A percentile compares a stretch with the other conserved stretches of the same genome.
Conservation (phyloP, 2,329 filamentous ascomycete species). For the Furcasterigmium furcatum region DNA sequence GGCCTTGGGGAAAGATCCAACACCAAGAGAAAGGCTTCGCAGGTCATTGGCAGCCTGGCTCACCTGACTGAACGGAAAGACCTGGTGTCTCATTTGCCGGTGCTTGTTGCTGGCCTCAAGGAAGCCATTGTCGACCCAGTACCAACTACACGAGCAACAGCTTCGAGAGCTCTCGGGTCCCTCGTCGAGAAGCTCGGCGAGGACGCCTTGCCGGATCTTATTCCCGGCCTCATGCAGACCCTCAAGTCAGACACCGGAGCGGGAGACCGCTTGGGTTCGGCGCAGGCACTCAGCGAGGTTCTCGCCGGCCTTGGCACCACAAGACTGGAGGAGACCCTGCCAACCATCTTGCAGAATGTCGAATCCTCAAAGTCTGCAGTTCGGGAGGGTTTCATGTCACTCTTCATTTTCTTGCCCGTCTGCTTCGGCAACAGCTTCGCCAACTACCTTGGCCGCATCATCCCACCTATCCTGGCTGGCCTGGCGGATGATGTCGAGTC, state of each 20-base stretch:
- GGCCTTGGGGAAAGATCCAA: constrained; percentile 87
- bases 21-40: constrained; percentile 93
- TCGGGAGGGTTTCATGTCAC: constrained; percentile 97
- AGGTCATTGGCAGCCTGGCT: constrained; percentile 96
- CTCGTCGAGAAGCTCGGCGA: constrained; percentile 98
- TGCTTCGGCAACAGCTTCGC: constrained; percentile 99
- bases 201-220: constrained; percentile 93
- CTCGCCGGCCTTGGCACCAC: constrained; percentile 90
- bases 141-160: constrained; percentile 91
- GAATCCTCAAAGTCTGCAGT: constrained; percentile 86
- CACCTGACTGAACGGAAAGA: constrained; percentile 97
- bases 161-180: constrained; percentile 91
- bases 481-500: constrained; percentile 95
- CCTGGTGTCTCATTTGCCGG: constrained; percentile 83
- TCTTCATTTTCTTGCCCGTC: constrained; percentile 98
- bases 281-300: constrained; percentile 93
- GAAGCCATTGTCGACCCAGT: constrained; percentile 91
- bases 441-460: constrained; percentile 91
- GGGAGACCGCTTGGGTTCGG: constrained; percentile 91
- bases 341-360: constrained; percentile 94
- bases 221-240: constrained; percentile 94
- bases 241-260: constrained; percentile 97
- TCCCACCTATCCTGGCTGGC: constrained; percentile 90
- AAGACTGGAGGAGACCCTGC: constrained; percentile 90
- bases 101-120: constrained; percentile 87